Evolutionary conservation across 495 filamentous ascomycete genomes (phyloP).

Genomic region (Neurospora africana): DNA sequence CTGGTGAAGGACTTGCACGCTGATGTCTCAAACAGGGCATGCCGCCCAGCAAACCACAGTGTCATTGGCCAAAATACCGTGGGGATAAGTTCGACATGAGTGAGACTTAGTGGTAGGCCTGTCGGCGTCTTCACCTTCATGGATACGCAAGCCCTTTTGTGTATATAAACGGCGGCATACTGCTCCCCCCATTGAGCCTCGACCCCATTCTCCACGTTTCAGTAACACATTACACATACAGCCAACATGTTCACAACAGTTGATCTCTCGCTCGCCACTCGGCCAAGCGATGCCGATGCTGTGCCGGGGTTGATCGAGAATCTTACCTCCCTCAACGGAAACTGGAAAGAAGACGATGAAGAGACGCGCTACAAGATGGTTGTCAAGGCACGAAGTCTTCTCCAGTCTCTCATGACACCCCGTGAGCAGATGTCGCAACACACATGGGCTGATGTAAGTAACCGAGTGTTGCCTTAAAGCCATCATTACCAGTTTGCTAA

Average conservation of each 20-base stretch:
- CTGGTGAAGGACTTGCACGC: too few species aligned
- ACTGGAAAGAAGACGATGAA: conserved; percentile 1
- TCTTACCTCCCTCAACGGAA: conserved; percentile 1
- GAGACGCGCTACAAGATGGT: conserved; percentile 11
- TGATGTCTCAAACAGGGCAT: too few species aligned
- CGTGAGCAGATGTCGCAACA: conserved; percentile 28
- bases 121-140: neutral
- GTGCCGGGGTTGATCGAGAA: conserved; percentile 10
- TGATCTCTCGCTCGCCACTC: conserved; percentile 9
- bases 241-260: neutral
- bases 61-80: too few species aligned
- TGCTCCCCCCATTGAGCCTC: neutral
- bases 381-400: conserved; percentile 17
- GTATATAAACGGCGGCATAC: neutral
- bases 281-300: conserved; percentile 4
- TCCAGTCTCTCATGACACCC: conserved; percentile 24
- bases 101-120: neutral
- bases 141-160: neutral
- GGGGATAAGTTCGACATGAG: too few species aligned
- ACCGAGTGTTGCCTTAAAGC: neutral
- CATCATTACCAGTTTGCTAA: neutral
- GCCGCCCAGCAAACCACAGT: too few species aligned
- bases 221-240: neutral
- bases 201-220: neutral
- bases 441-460: conserved; percentile 21